Conservation (phyloP, 2,329 filamentous ascomycete genomes). For the Aureobasidium pullulans region DNA sequence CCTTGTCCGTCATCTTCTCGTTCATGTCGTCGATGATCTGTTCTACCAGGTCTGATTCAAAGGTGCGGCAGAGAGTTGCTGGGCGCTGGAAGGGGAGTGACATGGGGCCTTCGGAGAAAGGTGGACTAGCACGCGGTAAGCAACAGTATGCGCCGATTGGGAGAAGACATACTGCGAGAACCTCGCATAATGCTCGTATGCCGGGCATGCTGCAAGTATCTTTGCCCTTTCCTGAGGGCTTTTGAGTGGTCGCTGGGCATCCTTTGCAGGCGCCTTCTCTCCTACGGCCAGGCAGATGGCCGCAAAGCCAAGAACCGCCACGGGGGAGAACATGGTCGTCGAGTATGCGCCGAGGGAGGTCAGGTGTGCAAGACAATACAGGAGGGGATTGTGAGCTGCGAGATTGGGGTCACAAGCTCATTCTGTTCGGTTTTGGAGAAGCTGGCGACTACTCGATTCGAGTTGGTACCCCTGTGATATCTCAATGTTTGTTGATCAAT, state of each 20-base stretch:
- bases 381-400: too few relatives aligned
- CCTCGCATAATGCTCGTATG: conserved; percentile 32
- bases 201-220: conserved; percentile 31
- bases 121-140: conserved; percentile 47
- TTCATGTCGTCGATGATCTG: conserved; percentile 79
- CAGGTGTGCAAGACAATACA: too few relatives aligned
- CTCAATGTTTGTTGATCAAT: too few relatives aligned
- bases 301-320: conserved; percentile 24
- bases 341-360: background rate
- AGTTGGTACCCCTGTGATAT: too few relatives aligned
- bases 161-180: conserved; percentile 27
- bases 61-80: conserved; percentile 73
- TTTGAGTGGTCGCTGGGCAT: conserved; percentile 19
- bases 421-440: background rate
- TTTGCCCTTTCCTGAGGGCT: conserved; percentile 24
- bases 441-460: too few relatives aligned
- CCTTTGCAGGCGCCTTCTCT: conserved; percentile 13
- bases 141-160: conserved; percentile 15
- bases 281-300: conserved; percentile 21
- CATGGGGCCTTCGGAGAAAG: conserved; percentile 72
- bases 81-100: conserved; percentile 82
- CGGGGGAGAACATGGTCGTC: background rate
- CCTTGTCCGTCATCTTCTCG: conserved; percentile 69
- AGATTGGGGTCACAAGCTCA: background rate
- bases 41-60: conserved; percentile 79